These are phyloP conservation scores for Penicillium olsonii DNA, from an alignment of 2,329 filamentous ascomycete species.

Conservation along the genomic window DNA sequence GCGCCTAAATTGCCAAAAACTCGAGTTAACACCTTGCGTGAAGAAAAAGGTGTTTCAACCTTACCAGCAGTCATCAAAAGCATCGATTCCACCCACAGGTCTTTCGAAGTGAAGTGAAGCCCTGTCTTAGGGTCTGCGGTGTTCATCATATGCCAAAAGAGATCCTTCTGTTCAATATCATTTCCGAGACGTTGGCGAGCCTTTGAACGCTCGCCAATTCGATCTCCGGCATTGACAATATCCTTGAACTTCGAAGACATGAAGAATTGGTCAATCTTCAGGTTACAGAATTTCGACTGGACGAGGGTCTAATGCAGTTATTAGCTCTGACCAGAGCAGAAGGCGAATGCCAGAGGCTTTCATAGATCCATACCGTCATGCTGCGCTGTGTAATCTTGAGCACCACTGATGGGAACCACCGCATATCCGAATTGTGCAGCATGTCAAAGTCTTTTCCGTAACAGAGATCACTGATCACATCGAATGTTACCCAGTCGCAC, in stretches of 20 bases:
- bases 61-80: slow-evolving; percentile 8
- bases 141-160: slow-evolving; percentile 14
- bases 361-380: slow-evolving; percentile 1
- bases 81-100: slow-evolving; percentile 11
- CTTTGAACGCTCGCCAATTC: slow-evolving; percentile 3
- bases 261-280: slow-evolving; percentile 10
- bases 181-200: slow-evolving; percentile 7
- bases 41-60: neutral
- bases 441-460: slow-evolving; percentile 36
- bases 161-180: slow-evolving; percentile 9
- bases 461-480: slow-evolving; percentile 35
- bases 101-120: slow-evolving; percentile 2
- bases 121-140: slow-evolving; percentile 9
- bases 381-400: neutral
- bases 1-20: neutral
- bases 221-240: slow-evolving; percentile 6
- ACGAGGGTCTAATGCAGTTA: slow-evolving; percentile 1
- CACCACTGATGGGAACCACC: slow-evolving; percentile 13
- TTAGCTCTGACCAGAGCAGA: neutral
- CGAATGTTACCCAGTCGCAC: slow-evolving; percentile 31
- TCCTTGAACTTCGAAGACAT: slow-evolving; percentile 4
- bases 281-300: slow-evolving; percentile 8
- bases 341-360: neutral
- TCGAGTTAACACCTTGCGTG: neutral
- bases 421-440: slow-evolving; percentile 30